phyloP scores from a whole-genome alignment of 345 rosid species.

The Bruguiera gymnorhiza region DNA sequence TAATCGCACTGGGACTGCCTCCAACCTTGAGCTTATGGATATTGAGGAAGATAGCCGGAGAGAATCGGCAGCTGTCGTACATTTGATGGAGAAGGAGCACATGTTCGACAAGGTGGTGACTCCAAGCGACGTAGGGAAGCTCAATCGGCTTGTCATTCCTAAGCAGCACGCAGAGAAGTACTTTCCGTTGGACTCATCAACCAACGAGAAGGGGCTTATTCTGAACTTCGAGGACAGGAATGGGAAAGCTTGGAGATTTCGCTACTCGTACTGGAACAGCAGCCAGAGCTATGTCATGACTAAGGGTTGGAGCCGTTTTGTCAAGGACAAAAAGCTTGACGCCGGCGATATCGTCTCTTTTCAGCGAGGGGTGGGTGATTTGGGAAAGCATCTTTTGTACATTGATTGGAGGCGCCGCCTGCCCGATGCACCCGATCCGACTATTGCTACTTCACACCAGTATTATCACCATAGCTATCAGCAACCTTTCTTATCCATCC shows the following conservation, averaged over 20 bases:
- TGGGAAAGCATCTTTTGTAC: slow-evolving; percentile 50
- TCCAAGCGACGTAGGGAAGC: slow-evolving; percentile 72
- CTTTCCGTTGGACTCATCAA: slow-evolving; percentile 71
- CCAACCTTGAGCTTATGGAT: slow-evolving; percentile 20
- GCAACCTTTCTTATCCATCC: slow-evolving; percentile 34
- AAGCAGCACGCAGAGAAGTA: slow-evolving; percentile 78
- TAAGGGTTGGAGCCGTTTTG: slow-evolving; percentile 96
- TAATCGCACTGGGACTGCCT: background rate
- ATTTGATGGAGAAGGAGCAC: slow-evolving; percentile 41
- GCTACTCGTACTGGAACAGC: slow-evolving; percentile 94
- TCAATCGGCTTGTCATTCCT: slow-evolving; percentile 60
- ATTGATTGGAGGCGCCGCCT: slow-evolving; percentile 81
- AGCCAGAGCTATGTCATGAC: slow-evolving; percentile 38
- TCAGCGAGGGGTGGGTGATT: slow-evolving; percentile 64
- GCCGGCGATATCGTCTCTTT: slow-evolving; percentile 89
- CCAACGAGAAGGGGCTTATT: slow-evolving; percentile 76
- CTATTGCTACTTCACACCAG: background rate
- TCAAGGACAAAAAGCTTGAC: slow-evolving; percentile 87
- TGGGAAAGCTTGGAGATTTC: slow-evolving; percentile 87
- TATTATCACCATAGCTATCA: slow-evolving; percentile 10
- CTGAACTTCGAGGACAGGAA: slow-evolving; percentile 77
- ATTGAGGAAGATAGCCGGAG: slow-evolving; percentile 16
- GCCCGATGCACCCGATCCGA: slow-evolving; percentile 36
- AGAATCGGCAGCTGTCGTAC: slow-evolving; percentile 13
- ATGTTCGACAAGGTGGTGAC: slow-evolving; percentile 65